These are phyloP conservation scores for Ophiosphaerella herpotricha DNA, from an alignment of 2,329 filamentous ascomycete genomes.

Conservation along the genomic window DNA sequence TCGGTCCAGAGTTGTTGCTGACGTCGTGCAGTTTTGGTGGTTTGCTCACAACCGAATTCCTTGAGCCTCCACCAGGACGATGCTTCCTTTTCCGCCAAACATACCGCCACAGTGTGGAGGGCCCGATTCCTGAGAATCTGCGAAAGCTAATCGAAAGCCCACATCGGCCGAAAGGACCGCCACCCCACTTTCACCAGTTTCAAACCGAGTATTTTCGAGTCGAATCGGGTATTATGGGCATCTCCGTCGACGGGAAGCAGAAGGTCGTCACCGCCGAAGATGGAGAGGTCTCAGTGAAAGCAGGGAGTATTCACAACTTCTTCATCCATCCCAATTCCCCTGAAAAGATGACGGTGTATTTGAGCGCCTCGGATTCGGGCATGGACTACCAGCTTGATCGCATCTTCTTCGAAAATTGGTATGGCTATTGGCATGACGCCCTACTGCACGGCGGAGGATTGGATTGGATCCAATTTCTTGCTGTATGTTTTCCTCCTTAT, in stretches of 20 bases:
- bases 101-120: slow-evolving; percentile 10
- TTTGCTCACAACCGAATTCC: slow-evolving; percentile 9
- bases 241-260: slow-evolving; percentile 36
- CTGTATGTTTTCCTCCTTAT: slow-evolving; percentile 20
- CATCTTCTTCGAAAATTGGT: slow-evolving; percentile 48
- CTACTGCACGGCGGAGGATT: slow-evolving; percentile 30
- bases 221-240: slow-evolving; percentile 26
- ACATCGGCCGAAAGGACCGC: slow-evolving; percentile 20
- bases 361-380: slow-evolving; percentile 31
- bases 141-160: slow-evolving; percentile 5
- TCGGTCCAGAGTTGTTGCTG: background rate
- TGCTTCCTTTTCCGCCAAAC: slow-evolving; percentile 11
- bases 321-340: slow-evolving; percentile 13
- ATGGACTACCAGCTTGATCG: slow-evolving; percentile 38
- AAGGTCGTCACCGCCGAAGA: slow-evolving; percentile 28
- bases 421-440: slow-evolving; percentile 41
- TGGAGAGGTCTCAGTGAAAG: slow-evolving; percentile 27
- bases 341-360: slow-evolving; percentile 11
- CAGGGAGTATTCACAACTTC: slow-evolving; percentile 18
- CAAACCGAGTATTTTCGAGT: slow-evolving; percentile 42
- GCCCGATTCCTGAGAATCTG: slow-evolving; percentile 6
- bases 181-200: slow-evolving; percentile 40
- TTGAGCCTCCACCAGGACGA: slow-evolving; percentile 7
- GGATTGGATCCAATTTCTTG: slow-evolving; percentile 40
- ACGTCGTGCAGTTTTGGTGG: slow-evolving; percentile 6